Base-by-base conservation (phyloP, 2,329 filamentous ascomycete genomes). In the Colletotrichum spaethianum region DNA sequence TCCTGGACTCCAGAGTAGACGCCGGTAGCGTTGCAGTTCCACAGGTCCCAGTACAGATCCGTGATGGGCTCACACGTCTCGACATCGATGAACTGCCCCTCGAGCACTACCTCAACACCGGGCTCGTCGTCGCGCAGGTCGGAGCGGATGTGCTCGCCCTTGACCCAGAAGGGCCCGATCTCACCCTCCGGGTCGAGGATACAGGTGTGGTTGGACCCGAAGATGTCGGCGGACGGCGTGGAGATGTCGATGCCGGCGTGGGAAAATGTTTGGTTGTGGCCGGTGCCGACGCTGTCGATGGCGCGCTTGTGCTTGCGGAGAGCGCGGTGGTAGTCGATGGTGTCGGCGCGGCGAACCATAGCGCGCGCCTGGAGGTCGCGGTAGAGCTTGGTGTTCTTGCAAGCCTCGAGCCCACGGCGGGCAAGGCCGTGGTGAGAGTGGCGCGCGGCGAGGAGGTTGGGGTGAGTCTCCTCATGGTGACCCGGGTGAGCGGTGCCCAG, bases 101-200 rank as follows among this genome's bases (percentile, higher is more conserved):
- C 65, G 16, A 69, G 65, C 14, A 69, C 62, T 14, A 72, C 46
- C n/a, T 63, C 56, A 26, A 73, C 70, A 12, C 70, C 70, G 23
- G 26, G 60, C 61, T 73, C 36, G 36, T 55, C 28, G 28, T 70
- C 56, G 60, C 57, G 60, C n/a, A 73, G 65, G 66, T 73, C 66
- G 23, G 44, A 42, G 42, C 70, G 70, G 38, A 72, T 40, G 46
- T 72, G 46, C 65, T 72, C 59, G 28, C 70, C 70, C 66, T 68
- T 62, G 16, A 72, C 66, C 76, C 78, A 87, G 79, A 87, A 87
- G 26, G 86, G 86, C 6, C 85, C 85, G 75, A 86, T 79, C 9
- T 83, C 86, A 36, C 83, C 83, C 72, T 87, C 85, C 0, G 84
- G 83, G 6, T 80, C 81, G 26, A 87, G 78, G 50, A 86, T 80